A percentile compares a stretch with the other conserved stretches of the same genome.
Evolutionary conservation across 306 rosid genomes (phyloP).

Genomic region (Quercus robur): DNA sequence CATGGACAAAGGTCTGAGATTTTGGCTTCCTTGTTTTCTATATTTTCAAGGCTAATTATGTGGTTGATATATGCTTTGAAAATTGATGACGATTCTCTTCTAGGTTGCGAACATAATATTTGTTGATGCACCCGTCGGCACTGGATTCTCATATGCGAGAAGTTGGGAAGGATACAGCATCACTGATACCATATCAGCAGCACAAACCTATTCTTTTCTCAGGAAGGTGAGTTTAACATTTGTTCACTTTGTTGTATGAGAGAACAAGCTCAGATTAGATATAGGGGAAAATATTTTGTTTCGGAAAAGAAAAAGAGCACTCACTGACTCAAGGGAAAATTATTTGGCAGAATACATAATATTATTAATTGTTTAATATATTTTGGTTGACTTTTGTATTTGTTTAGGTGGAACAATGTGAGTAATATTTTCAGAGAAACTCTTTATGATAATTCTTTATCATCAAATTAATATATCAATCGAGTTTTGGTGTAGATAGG

Average conservation of each 20-base stretch:
- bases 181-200: constrained; percentile 20
- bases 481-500: rapidly evolving
- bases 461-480: too few species aligned
- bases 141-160: constrained; percentile 43
- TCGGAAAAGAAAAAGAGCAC: too few species aligned
- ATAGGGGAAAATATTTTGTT: too few species aligned
- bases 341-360: neutral
- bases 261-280: too few species aligned
- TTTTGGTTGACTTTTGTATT: too few species aligned
- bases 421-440: too few species aligned
- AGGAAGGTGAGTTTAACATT: constrained; percentile 26
- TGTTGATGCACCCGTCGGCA: constrained; percentile 46
- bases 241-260: too few species aligned
- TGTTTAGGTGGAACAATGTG: too few species aligned
- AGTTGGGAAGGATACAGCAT: constrained; percentile 13
- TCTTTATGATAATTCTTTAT: rapidly evolving
- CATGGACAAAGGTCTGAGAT: constrained; percentile 37
- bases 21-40: neutral
- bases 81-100: neutral
- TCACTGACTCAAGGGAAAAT: neutral
- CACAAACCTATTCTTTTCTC: constrained; percentile 30
- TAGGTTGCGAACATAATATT: constrained; percentile 38
- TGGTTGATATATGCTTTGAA: neutral
- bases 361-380: too few species aligned
- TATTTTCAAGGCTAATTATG: neutral